A percentile compares a stretch with the other conserved stretches of the same genome.
phyloP scores from a whole-genome alignment of 2,329 filamentous ascomycete genomes.

The Alternaria viburni region DNA sequence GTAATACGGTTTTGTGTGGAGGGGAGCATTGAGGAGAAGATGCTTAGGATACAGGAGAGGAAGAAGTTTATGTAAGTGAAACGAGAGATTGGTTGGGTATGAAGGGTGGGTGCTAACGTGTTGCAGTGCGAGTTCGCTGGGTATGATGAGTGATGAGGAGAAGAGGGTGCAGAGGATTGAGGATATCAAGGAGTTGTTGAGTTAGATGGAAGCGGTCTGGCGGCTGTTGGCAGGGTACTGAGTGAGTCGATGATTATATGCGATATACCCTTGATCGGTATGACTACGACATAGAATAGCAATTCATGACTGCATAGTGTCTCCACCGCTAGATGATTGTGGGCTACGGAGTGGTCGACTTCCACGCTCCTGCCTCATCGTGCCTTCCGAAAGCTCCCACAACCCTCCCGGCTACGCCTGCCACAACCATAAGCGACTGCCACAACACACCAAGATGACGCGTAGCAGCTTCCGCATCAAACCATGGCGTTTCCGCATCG shows the following conservation, averaged over 20 bases:
- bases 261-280: neutral
- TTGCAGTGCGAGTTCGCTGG: slow-evolving; percentile 83
- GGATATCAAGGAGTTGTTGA: slow-evolving; percentile 90
- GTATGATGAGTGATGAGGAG: slow-evolving; percentile 94
- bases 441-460: neutral
- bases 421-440: neutral
- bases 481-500: neutral
- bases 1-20: slow-evolving; percentile 89
- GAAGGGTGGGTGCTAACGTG: slow-evolving; percentile 25
- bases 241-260: neutral
- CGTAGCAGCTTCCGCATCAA: neutral
- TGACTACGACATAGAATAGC: neutral
- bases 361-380: neutral
- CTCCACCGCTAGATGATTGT: neutral
- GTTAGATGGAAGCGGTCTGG: slow-evolving; percentile 44
- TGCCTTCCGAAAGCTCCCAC: neutral
- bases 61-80: slow-evolving; percentile 90
- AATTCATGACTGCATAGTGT: neutral
- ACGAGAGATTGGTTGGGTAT: too few species aligned
- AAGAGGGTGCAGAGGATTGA: slow-evolving; percentile 89
- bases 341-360: neutral
- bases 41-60: slow-evolving; percentile 89
- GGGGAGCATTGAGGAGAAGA: slow-evolving; percentile 91
- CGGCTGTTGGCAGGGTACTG: neutral
- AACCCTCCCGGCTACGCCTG: neutral